Evolutionary conservation across 1,284 basidiomycete species (phyloP).

Genomic region (Ceratobasidium sp.): DNA sequence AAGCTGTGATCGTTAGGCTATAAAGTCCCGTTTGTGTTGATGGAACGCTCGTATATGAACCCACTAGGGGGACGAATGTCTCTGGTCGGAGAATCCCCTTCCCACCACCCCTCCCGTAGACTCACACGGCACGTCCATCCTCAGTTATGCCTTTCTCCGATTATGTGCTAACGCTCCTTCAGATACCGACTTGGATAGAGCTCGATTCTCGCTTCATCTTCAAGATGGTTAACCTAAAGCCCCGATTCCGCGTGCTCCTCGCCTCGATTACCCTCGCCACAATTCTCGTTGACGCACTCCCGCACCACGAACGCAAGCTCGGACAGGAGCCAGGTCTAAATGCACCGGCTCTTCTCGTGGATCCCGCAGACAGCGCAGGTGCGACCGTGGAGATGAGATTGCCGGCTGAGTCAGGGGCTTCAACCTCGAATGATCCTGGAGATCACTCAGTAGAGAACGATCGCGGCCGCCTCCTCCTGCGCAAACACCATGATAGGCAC

Average conservation of each 20-base stretch:
- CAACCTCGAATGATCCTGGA: not conserved
- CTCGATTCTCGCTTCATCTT: not conserved
- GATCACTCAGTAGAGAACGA: not conserved
- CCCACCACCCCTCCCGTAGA: not conserved
- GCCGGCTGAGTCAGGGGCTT: not conserved
- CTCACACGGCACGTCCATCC: not conserved
- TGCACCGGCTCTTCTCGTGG: not conserved
- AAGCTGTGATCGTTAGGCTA: not conserved
- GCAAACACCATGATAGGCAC: too few species aligned
- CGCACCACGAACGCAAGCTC: not conserved
- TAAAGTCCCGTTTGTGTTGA: not conserved
- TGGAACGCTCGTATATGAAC: not conserved
- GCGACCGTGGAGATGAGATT: not conserved
- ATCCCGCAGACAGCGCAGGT: not conserved
- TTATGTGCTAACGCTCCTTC: too few species aligned
- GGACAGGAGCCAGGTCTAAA: not conserved
- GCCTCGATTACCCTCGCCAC: constrained; percentile 5
- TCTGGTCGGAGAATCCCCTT: not conserved
- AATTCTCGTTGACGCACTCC: constrained; percentile 2
- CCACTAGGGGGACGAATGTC: not conserved
- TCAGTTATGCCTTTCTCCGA: not conserved
- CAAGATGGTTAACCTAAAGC: constrained; percentile 2
- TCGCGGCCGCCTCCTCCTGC: too few species aligned
- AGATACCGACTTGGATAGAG: too few species aligned
- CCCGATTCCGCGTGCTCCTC: constrained; percentile 1